Conservation (phyloP, 2,329 filamentous ascomycete genomes). For the Phaeomoniella chlamydospora region DNA sequence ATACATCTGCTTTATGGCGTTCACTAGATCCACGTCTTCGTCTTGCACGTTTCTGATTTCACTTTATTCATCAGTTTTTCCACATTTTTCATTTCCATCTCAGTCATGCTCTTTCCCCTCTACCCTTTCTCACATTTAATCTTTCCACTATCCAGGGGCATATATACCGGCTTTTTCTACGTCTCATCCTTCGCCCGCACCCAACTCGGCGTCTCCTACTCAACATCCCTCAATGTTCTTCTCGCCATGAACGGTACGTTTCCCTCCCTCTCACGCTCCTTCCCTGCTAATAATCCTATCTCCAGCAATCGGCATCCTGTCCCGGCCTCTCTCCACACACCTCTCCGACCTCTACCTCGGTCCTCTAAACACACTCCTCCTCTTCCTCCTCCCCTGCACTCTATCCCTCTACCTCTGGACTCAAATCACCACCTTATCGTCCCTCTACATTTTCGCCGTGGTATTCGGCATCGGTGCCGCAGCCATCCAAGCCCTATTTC, state of each 20-base stretch:
- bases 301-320: constrained; percentile 33
- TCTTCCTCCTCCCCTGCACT: constrained; percentile 27
- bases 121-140: too few species aligned
- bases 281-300: too few species aligned
- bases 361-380: constrained; percentile 45
- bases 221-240: constrained; percentile 42
- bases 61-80: neutral
- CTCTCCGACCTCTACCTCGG: constrained; percentile 44
- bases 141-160: constrained; percentile 28
- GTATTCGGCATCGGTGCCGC: constrained; percentile 52
- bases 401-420: constrained; percentile 42
- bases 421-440: constrained; percentile 31
- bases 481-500: constrained; percentile 52
- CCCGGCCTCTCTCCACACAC: constrained; percentile 43
- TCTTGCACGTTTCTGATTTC: too few species aligned
- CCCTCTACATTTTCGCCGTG: constrained; percentile 47
- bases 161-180: constrained; percentile 41
- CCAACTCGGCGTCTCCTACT: constrained; percentile 23
- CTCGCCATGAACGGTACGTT: constrained; percentile 48
- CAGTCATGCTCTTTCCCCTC: too few species aligned
- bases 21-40: too few species aligned
- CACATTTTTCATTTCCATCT: neutral
- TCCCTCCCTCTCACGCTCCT: too few species aligned
- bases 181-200: constrained; percentile 25
- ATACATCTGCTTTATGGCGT: too few species aligned